These are phyloP conservation scores for Marchantia polymorpha DNA, from an alignment of 225 moss, liverwort and hornwort genomes.

Conservation along the genomic window DNA sequence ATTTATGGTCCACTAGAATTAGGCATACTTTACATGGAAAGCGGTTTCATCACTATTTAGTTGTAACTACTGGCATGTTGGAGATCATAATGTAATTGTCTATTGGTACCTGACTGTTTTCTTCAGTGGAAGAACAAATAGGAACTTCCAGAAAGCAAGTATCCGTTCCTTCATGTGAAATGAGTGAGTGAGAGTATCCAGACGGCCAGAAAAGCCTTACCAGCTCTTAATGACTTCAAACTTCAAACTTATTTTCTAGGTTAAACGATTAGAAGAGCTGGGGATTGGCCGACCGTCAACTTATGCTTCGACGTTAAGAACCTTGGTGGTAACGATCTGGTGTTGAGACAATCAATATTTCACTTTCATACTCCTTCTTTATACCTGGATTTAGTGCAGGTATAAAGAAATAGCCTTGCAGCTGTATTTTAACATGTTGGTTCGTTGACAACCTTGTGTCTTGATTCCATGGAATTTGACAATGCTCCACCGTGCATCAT, in stretches of 20 bases:
- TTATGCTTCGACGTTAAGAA: conserved; percentile 87
- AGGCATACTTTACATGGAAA: too few species aligned
- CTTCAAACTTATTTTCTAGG: conserved; percentile 18
- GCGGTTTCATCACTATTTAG: too few species aligned
- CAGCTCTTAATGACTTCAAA: too few species aligned
- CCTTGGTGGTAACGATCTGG: conserved; percentile 63
- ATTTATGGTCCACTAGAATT: too few species aligned
- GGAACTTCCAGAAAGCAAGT: too few species aligned
- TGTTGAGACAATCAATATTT: not conserved
- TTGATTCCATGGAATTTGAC: not conserved
- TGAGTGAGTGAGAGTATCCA: too few species aligned
- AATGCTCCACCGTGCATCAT: not conserved
- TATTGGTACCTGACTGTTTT: too few species aligned
- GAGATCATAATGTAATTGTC: too few species aligned
- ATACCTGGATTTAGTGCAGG: not conserved
- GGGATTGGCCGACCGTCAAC: conserved; percentile 98
- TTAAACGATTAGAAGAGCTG: conserved; percentile 86
- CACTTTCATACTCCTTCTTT: not conserved
- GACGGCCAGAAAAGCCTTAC: too few species aligned
- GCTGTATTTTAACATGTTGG: not conserved
- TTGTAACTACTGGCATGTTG: too few species aligned
- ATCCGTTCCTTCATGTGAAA: too few species aligned
- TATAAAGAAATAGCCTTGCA: not conserved
- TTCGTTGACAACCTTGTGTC: not conserved
- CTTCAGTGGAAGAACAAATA: too few species aligned